Evolutionary conservation across 2,329 filamentous ascomycete genomes (phyloP), one percentile per base, ranked within the genome.

Genomic region (Ramularia endophylla): DNA sequence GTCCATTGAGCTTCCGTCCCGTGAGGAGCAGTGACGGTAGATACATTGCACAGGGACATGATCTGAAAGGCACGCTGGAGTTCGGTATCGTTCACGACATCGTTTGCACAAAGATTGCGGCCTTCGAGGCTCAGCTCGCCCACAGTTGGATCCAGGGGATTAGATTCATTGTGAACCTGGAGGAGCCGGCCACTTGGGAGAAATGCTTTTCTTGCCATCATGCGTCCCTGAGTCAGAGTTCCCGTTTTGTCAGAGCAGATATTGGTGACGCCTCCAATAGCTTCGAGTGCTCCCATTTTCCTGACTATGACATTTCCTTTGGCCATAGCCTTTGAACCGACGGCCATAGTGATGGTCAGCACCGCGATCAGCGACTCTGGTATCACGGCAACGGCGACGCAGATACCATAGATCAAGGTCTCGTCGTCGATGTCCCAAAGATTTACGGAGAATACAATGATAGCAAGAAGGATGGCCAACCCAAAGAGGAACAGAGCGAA

Each of bases 401-500:
- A 69, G 44, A 71, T 69, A 44, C 66, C 68, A 40, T 71, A 71
- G 48, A 71, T 70, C 25, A 70, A 55, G 9, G 69, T 67, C 44
- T 71, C 68, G 32, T 65, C 49, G 41, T 64, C 64, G 31, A 60
- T 55, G 13, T 60, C 56, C 53, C 54, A 60, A 2, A 69, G 51
- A 59, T 81, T 84, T 43, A 79, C 75, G 4, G 71, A 80, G 38
- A 83, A 74, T 30, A 84, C 81, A 52, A 85, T 77, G 52, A 85
- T 74, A 7, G 81, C 81, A 41, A 81, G 81, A 11, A 85, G 53
- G 9, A 85, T 74, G 3, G 81, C 88, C 33, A 87, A 74, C 27
- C 72, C 81, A 55, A 94, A 92, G 1, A 94, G 75, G 5, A 87
- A 61, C 31, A 92, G 79, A 15, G 87, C 87, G 56, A 95, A 83